These are phyloP conservation scores for Paraphaeosphaeria minitans DNA, from an alignment of 2,329 filamentous ascomycete species.

Conservation along the genomic window DNA sequence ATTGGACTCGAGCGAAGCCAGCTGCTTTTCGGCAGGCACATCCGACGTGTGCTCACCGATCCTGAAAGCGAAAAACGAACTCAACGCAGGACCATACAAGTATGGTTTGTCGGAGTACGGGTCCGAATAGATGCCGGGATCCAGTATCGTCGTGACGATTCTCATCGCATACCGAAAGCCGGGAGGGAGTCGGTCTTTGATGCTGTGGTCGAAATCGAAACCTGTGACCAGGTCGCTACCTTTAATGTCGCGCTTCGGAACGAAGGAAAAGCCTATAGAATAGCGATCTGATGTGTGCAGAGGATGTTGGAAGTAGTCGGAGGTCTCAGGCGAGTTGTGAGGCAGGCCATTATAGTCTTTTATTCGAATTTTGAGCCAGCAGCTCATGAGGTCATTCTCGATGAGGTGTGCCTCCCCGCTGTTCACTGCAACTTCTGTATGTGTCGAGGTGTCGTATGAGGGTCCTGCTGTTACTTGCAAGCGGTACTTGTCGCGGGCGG, in stretches of 20 bases:
- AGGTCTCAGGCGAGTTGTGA: conserved; percentile 30
- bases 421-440: conserved; percentile 42
- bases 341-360: conserved; percentile 46
- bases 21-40: conserved; percentile 27
- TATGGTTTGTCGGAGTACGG: conserved; percentile 46
- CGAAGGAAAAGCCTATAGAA: conserved; percentile 45
- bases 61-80: conserved; percentile 40
- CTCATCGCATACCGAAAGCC: conserved; percentile 45
- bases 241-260: conserved; percentile 39
- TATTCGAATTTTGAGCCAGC: conserved; percentile 42
- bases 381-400: conserved; percentile 36
- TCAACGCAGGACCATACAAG: conserved; percentile 44
- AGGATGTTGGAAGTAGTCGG: conserved; percentile 39
- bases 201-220: conserved; percentile 45
- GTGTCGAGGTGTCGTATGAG: conserved; percentile 38
- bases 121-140: conserved; percentile 45
- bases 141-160: conserved; percentile 43
- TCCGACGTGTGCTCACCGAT: conserved; percentile 35
- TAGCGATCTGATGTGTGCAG: conserved; percentile 43
- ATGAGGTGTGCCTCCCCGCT: conserved; percentile 28
- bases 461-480: conserved; percentile 46
- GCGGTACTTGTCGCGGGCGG: conserved; percentile 44
- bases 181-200: conserved; percentile 44
- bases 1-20: conserved; percentile 26
- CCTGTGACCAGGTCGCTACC: conserved; percentile 42